Evolutionary conservation across 73 alveolate genomes (phyloP).

Genomic region (Paramecium sonneborni): DNA sequence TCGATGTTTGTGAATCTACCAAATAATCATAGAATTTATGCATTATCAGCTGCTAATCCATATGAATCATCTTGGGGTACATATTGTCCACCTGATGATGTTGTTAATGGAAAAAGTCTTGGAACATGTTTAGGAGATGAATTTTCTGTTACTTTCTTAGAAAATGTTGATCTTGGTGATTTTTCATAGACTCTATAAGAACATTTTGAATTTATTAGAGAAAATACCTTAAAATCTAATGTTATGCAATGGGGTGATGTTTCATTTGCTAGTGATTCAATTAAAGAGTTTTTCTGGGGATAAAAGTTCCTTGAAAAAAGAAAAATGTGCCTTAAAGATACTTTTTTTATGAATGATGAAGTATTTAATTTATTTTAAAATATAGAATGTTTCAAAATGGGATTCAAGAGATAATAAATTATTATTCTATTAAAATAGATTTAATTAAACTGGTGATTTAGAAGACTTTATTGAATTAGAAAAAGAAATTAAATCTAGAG

Average conservation of each 20-base stretch:
- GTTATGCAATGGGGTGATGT: conserved; percentile 91
- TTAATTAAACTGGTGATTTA: not conserved
- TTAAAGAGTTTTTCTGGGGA: conserved; percentile 37
- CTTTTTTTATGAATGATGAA: not conserved
- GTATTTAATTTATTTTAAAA: conserved; percentile 43
- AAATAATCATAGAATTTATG: conserved; percentile 76
- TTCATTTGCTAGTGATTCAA: conserved; percentile 78
- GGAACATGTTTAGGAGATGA: conserved; percentile 99
- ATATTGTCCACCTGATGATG: conserved; percentile 92
- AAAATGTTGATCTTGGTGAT: conserved; percentile 86
- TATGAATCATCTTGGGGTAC: conserved; percentile 96
- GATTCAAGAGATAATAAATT: not conserved
- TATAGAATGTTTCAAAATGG: not conserved
- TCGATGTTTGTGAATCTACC: conserved; percentile 88
- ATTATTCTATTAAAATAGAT: not conserved
- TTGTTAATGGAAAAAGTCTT: conserved; percentile 90
- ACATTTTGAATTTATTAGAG: conserved; percentile 78
- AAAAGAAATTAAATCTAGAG: not conserved
- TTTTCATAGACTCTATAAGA: conserved; percentile 79
- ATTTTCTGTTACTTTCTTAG: conserved; percentile 96
- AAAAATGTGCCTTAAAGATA: not conserved
- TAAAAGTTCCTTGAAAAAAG: not conserved
- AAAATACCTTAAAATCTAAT: conserved; percentile 77
- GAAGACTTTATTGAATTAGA: conserved; percentile 1
- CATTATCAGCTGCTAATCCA: conserved; percentile 97